phyloP scores from a whole-genome alignment of 257 asterid species.

The Solanum chilense region DNA sequence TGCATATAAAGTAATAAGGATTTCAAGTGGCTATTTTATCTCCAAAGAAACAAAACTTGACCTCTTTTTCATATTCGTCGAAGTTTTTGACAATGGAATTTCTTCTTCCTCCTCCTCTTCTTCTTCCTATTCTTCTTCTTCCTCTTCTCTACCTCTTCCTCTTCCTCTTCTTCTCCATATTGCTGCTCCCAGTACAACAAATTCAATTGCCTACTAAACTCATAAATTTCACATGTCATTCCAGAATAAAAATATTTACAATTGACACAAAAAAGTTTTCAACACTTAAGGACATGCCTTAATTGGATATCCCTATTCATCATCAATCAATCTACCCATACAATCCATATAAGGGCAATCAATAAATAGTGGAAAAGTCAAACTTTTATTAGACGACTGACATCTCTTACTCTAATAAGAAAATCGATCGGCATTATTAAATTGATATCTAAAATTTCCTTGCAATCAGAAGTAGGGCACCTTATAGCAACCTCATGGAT shows the following conservation, averaged over 20 bases:
- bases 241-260: constrained; percentile 1
- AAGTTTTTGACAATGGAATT: no score
- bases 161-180: no score
- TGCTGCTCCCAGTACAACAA: no score
- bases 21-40: no score
- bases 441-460: not conserved
- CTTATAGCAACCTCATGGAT: not conserved
- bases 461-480: constrained; percentile 1
- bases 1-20: no score
- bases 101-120: no score
- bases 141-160: no score
- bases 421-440: not conserved
- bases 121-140: no score
- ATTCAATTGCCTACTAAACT: no score
- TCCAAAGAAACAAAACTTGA: no score
- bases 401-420: not conserved
- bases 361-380: not conserved
- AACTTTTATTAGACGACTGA: not conserved
- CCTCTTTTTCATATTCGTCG: no score
- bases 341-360: not conserved
- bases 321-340: not conserved
- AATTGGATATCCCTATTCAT: not conserved
- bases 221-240: not conserved
- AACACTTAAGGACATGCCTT: not conserved
- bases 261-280: not conserved